Evolutionary conservation across 2,329 filamentous ascomycete genomes (phyloP).

Genomic region (Ophiosphaerella korrae): DNA sequence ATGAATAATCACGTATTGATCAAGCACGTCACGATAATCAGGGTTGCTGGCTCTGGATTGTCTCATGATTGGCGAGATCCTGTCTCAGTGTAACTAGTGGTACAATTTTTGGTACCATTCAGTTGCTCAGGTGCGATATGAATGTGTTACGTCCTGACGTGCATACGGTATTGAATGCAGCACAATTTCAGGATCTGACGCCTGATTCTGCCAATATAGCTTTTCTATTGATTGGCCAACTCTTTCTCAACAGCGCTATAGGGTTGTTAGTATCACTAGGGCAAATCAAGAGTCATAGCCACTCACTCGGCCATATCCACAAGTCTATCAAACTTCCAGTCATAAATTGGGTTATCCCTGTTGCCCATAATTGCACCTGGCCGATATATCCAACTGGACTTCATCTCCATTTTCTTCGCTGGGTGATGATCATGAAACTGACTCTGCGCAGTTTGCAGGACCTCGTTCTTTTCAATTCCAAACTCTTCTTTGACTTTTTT

Average conservation of each 20-base stretch:
- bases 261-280: neutral
- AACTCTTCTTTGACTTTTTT: slow-evolving; percentile 59
- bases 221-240: slow-evolving; percentile 10
- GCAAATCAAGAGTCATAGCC: neutral
- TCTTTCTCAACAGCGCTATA: slow-evolving; percentile 51
- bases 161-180: no score
- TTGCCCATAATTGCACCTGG: slow-evolving; percentile 55
- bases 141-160: no score
- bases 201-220: no score
- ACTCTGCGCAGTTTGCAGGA: slow-evolving; percentile 73
- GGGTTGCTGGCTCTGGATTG: no score
- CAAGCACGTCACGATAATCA: no score
- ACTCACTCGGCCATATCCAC: slow-evolving; percentile 61
- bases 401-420: slow-evolving; percentile 63
- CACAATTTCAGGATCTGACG: no score
- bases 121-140: no score
- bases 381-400: slow-evolving; percentile 69
- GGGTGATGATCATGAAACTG: slow-evolving; percentile 71
- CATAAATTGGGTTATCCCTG: slow-evolving; percentile 47
- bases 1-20: no score
- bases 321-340: slow-evolving; percentile 64
- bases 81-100: no score
- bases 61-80: no score
- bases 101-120: no score
- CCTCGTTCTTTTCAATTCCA: slow-evolving; percentile 60